Base-by-base conservation (phyloP, 805 yeast species). In the Saccharomycopsis synnaedendra region DNA sequence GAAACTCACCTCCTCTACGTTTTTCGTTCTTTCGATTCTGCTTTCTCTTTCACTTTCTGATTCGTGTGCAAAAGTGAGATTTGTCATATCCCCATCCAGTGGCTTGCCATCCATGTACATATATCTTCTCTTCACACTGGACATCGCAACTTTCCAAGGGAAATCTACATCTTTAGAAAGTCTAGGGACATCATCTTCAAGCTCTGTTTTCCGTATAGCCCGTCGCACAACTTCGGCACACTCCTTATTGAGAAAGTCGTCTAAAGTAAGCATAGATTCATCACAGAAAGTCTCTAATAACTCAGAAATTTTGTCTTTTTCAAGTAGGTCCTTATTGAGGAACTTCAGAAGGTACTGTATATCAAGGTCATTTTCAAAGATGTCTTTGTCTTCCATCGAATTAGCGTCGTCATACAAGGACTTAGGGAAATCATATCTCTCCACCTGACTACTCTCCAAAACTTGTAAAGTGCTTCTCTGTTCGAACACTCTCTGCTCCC, bases 101-200 rank as follows among this genome's bases (percentile, higher is more conserved):
- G 70, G 60, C 48, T 68, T 66, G 3, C 90, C 90, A 59, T 86
- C 95, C 33, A 89, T 70, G 60, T 87, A 90, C 69, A 87, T 62
- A 60, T 72, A 93, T 53, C 96, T 69, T 66, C 88, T 89, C 61
- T 93, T 87, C 60, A 90, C 97, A 5, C 97, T 93, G 5, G 98
- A 97, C 43, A 83, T 75, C 0, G 97, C 93, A 39, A 88, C 71
- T 53, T 82, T 80, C 98, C 98, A 93, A 5, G 96, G 96, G 43
- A 62, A 68, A 6, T 60, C 46, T 1, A 85, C 75, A 31, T 84
- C 84, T 1, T 61, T 56, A 9, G 81, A 71, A 0, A 58, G 63
- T 35, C 65, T 64, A 4, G 96, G 95, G 59, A 78, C 75, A 32
- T 67, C 64, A 45, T 69, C 71, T 42, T 82, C 76, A 11, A 87